These are phyloP conservation scores for Crucihimalaya himalaica DNA, from an alignment of 345 rosid species.

Conservation along the genomic window DNA sequence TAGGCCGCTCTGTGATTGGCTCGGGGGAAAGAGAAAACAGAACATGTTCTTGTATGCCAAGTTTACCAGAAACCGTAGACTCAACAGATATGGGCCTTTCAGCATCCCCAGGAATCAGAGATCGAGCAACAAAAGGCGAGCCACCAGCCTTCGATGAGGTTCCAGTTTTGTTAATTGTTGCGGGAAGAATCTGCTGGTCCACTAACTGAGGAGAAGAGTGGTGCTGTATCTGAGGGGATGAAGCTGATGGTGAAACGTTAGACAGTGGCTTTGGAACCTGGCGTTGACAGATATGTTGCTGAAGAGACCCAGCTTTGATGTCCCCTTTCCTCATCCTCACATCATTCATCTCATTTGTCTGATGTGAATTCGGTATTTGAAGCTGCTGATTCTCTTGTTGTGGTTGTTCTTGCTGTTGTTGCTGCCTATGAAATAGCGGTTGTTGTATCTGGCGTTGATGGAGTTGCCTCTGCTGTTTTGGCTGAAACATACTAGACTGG, in stretches of 20 bases:
- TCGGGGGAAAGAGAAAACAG: constrained; percentile 66
- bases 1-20: constrained; percentile 63
- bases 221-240: constrained; percentile 64
- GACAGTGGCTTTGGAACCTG: constrained; percentile 44
- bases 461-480: constrained; percentile 46
- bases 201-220: constrained; percentile 75
- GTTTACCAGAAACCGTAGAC: constrained; percentile 39
- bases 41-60: constrained; percentile 50
- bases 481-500: constrained; percentile 66
- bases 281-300: constrained; percentile 57
- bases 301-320: constrained; percentile 57
- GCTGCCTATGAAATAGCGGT: constrained; percentile 45
- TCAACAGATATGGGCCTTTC: constrained; percentile 59
- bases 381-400: constrained; percentile 45
- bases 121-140: constrained; percentile 72
- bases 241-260: constrained; percentile 61
- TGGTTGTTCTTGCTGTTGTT: constrained; percentile 34
- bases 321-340: constrained; percentile 55
- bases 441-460: constrained; percentile 56
- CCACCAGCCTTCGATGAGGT: constrained; percentile 65
- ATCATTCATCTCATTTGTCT: constrained; percentile 63
- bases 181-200: constrained; percentile 58
- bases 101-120: constrained; percentile 65
- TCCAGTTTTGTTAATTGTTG: constrained; percentile 52
- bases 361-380: constrained; percentile 56